Conservation (phyloP, 768 basidiomycete species). For the Fomitopsis serialis region DNA sequence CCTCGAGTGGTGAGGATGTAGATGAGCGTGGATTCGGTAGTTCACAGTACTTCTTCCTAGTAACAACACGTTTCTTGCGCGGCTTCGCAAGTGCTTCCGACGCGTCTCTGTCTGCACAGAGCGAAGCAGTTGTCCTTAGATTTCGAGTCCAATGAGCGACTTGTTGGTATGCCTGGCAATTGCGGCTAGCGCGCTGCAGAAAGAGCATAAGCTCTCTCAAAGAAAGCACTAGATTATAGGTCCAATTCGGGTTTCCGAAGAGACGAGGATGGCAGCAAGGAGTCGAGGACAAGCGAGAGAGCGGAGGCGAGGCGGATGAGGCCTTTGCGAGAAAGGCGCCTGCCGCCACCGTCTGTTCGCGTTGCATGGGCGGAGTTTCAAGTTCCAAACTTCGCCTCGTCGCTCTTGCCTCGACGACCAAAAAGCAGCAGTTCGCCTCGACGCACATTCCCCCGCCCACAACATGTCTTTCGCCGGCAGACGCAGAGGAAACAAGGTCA, state of each 20-base stretch:
- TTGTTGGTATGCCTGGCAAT: conserved; percentile 4
- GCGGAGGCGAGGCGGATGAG: not conserved
- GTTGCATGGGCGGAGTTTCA: conserved; percentile 20
- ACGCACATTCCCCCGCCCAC: conserved; percentile 13
- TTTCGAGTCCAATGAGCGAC: not conserved
- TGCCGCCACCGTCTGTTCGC: not conserved
- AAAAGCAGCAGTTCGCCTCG: conserved; percentile 14
- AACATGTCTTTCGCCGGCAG: conserved; percentile 81
- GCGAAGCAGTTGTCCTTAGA: not conserved
- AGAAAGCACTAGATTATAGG: not conserved
- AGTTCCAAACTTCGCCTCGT: conserved; percentile 16
- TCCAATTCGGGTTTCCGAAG: not conserved
- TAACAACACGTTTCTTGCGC: conserved; percentile 20
- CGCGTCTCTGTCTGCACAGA: not conserved
- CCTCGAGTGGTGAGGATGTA: conserved; percentile 37
- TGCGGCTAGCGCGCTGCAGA: conserved; percentile 10
- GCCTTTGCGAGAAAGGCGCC: not conserved
- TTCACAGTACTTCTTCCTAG: conserved; percentile 50
- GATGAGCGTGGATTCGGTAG: conserved; percentile 48
- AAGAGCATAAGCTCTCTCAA: conserved; percentile 9
- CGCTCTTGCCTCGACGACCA: conserved; percentile 11
- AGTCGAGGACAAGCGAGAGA: not conserved
- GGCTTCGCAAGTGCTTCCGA: not conserved
- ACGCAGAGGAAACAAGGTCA: conserved; percentile 90
- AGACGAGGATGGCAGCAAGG: not conserved